Conservation (phyloP, 2,329 filamentous ascomycete species). For the Cladophialophora yegresii region DNA sequence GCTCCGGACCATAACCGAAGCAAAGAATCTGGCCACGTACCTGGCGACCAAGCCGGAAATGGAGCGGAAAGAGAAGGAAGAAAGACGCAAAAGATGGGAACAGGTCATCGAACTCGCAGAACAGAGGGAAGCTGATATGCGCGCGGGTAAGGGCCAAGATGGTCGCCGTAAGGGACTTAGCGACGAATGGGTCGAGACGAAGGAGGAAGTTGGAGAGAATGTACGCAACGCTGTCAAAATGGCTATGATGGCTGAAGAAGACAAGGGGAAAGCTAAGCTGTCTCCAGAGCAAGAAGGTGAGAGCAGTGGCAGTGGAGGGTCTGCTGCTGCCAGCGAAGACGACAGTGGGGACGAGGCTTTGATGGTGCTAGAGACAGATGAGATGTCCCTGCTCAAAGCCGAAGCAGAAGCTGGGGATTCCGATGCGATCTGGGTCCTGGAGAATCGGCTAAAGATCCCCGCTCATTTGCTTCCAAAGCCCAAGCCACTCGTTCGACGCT, state of each 20-base stretch:
- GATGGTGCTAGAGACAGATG: constrained; percentile 37
- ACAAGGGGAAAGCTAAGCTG: constrained; percentile 41
- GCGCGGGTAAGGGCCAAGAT: constrained; percentile 57
- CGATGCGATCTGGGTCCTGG: constrained; percentile 38
- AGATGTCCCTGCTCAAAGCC: constrained; percentile 30
- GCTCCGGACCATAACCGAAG: constrained; percentile 88
- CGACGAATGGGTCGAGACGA: constrained; percentile 93
- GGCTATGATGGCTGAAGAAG: constrained; percentile 65
- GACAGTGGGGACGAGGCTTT: constrained; percentile 41
- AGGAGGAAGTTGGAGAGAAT: constrained; percentile 84
- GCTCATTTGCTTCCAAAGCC: constrained; percentile 28
- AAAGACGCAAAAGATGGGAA: constrained; percentile 80
- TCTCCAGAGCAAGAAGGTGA: constrained; percentile 47
- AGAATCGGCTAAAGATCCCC: constrained; percentile 35
- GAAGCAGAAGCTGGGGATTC: constrained; percentile 36
- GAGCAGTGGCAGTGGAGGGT: constrained; percentile 40
- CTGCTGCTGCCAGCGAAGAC: constrained; percentile 43
- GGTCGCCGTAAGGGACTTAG: constrained; percentile 64
- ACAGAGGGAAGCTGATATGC: constrained; percentile 78
- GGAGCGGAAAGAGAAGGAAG: constrained; percentile 91
- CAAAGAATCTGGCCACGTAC: constrained; percentile 92
- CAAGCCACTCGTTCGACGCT: constrained; percentile 40
- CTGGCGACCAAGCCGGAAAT: constrained; percentile 95
- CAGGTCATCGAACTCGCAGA: constrained; percentile 84
- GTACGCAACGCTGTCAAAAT: constrained; percentile 75